Percentiles rank a stretch among this genome's conserved stretches.
These are phyloP conservation scores for Ustilago vetiveriae DNA, from an alignment of 1,284 basidiomycete species.

Conservation along the genomic window DNA sequence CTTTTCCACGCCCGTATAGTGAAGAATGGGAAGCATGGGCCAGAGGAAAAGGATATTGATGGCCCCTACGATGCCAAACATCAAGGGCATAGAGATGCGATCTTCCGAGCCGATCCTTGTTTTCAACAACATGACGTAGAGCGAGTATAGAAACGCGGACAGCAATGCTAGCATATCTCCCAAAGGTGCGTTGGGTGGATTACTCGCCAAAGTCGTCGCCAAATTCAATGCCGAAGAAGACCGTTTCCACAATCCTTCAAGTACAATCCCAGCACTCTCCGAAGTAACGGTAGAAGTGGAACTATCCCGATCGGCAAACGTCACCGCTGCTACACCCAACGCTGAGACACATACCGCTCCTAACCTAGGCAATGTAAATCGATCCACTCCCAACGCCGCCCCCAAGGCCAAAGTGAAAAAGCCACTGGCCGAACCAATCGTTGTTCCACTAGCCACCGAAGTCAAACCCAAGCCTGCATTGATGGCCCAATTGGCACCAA, in stretches of 20 bases:
- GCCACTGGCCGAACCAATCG: constrained; percentile 75
- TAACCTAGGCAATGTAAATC: constrained; percentile 78
- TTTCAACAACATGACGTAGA: constrained; percentile 93
- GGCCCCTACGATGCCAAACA: constrained; percentile 76
- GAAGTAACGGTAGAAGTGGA: constrained; percentile 18
- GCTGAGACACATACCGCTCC: constrained; percentile 85
- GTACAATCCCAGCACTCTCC: too few species aligned
- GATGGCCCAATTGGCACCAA: constrained; percentile 65
- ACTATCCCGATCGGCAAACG: constrained; percentile 61
- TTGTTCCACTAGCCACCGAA: constrained; percentile 64
- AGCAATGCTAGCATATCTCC: constrained; percentile 62
- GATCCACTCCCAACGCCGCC: constrained; percentile 83
- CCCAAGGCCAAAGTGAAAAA: constrained; percentile 93
- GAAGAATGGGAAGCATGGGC: constrained; percentile 83
- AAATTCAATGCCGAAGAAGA: not conserved
- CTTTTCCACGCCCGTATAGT: constrained; percentile 78
- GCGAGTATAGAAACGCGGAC: constrained; percentile 75
- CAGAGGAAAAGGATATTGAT: constrained; percentile 85
- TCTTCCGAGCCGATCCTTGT: constrained; percentile 69
- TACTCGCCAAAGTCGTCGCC: not conserved
- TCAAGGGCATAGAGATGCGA: constrained; percentile 68
- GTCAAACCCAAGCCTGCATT: constrained; percentile 62
- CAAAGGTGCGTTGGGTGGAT: constrained; percentile 48
- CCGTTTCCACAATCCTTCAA: constrained; percentile 30
- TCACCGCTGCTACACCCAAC: constrained; percentile 84